phyloP scores from a whole-genome alignment of 2,329 filamentous ascomycete species.

The Lomentospora prolificans region DNA sequence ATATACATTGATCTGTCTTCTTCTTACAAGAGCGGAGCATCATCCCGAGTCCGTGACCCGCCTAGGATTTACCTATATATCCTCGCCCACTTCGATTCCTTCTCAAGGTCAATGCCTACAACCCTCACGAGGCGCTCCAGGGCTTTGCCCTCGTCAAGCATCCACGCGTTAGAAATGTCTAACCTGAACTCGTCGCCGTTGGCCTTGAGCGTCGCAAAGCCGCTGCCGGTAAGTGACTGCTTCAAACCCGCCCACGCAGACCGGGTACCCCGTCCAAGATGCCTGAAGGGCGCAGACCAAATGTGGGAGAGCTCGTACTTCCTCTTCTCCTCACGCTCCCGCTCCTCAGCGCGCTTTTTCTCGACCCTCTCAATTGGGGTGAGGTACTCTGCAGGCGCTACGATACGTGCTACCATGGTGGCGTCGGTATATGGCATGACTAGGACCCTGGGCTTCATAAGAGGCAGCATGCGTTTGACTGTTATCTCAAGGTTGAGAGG shows the following conservation, averaged over 20 bases:
- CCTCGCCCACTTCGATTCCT: slow-evolving; percentile 7
- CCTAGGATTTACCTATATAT: slow-evolving; percentile 4
- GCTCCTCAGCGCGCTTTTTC: slow-evolving; percentile 25
- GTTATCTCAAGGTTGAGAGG: slow-evolving; percentile 43
- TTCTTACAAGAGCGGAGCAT: not conserved
- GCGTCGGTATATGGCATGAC: slow-evolving; percentile 24
- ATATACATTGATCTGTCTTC: not conserved
- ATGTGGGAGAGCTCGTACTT: slow-evolving; percentile 46
- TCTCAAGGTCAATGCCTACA: slow-evolving; percentile 2
- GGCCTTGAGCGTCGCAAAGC: slow-evolving; percentile 41
- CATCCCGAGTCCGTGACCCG: not conserved
- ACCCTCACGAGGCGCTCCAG: slow-evolving; percentile 42
- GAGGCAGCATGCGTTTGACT: slow-evolving; percentile 38
- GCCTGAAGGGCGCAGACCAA: slow-evolving; percentile 47
- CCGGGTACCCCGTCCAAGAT: slow-evolving; percentile 30
- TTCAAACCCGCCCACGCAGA: slow-evolving; percentile 34
- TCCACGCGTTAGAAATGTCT: slow-evolving; percentile 47
- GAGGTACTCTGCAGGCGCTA: slow-evolving; percentile 25
- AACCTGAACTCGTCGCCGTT: slow-evolving; percentile 43
- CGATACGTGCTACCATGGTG: slow-evolving; percentile 25
- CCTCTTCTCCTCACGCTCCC: slow-evolving; percentile 26
- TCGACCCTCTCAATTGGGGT: slow-evolving; percentile 23
- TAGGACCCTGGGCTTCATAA: slow-evolving; percentile 33
- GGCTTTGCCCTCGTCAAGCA: slow-evolving; percentile 47
- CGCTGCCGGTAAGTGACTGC: slow-evolving; percentile 45